phyloP scores from a whole-genome alignment of 2,329 filamentous ascomycete species.

The Biscogniauxia marginata region DNA sequence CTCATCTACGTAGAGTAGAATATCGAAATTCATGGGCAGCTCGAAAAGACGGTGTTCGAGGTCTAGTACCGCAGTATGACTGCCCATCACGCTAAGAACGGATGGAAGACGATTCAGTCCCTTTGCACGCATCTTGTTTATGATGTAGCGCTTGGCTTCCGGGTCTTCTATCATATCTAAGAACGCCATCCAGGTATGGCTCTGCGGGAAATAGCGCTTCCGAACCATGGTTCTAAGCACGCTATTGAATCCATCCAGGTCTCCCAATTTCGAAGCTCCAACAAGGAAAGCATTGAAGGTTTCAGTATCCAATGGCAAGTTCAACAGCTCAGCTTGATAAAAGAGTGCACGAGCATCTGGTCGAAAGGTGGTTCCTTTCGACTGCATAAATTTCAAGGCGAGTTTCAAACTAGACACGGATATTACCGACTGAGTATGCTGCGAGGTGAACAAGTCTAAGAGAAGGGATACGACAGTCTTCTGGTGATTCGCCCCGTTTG shows the following conservation, averaged over 20 bases:
- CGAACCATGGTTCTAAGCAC: constrained; percentile 28
- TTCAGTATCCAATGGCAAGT: constrained; percentile 27
- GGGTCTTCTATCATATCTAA: constrained; percentile 42
- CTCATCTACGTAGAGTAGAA: constrained; percentile 16
- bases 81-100: constrained; percentile 21
- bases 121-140: constrained; percentile 33
- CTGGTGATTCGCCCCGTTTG: constrained; percentile 22
- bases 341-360: constrained; percentile 23
- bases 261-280: constrained; percentile 23
- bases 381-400: constrained; percentile 26
- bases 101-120: constrained; percentile 21
- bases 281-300: constrained; percentile 26
- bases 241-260: constrained; percentile 27
- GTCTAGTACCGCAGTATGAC: constrained; percentile 21
- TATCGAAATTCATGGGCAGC: constrained; percentile 4
- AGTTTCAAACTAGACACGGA: constrained; percentile 30
- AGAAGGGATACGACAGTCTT: constrained; percentile 27
- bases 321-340: constrained; percentile 17
- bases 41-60: constrained; percentile 13
- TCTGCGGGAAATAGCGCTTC: constrained; percentile 22
- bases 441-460: constrained; percentile 23
- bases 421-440: constrained; percentile 15
- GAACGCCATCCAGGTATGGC: constrained; percentile 28
- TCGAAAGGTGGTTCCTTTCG: constrained; percentile 20
- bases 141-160: constrained; percentile 43